Conservation (phyloP, 2,329 filamentous ascomycete species). For the Annulohypoxylon truncatum region DNA sequence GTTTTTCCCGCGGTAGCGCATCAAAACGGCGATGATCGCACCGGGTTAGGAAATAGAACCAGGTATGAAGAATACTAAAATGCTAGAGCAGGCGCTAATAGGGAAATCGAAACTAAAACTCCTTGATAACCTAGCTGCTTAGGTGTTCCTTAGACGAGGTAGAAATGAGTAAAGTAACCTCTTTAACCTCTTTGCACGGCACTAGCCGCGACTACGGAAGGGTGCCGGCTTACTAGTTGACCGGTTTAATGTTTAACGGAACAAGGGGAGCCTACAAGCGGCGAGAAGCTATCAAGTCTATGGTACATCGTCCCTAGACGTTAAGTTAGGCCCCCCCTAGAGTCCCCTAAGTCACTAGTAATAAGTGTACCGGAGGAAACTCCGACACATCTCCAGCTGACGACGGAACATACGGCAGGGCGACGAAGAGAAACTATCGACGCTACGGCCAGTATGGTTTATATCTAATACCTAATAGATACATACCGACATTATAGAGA, state of each 20-base stretch:
- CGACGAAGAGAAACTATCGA: not conserved
- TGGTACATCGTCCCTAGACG: conserved; percentile 1
- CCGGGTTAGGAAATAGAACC: not conserved
- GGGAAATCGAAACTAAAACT: conserved; percentile 1
- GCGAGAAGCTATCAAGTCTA: conserved; percentile 5
- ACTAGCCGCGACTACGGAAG: conserved; percentile 9
- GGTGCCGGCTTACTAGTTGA: conserved; percentile 1
- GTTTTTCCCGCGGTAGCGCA: not conserved
- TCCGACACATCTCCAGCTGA: conserved; percentile 25
- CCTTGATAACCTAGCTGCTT: not conserved
- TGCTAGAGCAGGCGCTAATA: not conserved
- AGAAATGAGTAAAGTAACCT: not conserved
- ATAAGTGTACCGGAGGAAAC: conserved; percentile 18
- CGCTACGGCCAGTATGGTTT: not conserved
- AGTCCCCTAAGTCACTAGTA: not conserved
- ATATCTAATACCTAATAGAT: not conserved
- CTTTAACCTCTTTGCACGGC: not conserved
- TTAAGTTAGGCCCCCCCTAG: conserved; percentile 1
- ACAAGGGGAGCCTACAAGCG: not conserved
- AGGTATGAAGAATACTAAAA: not conserved
- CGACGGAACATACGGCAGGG: conserved; percentile 9
- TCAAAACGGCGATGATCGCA: conserved; percentile 3
- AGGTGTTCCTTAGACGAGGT: not conserved
- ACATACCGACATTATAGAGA: not conserved
- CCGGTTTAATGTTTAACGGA: not conserved